Evolutionary conservation across 345 rosid species (phyloP).

Genomic region (Lepidium sativum): DNA sequence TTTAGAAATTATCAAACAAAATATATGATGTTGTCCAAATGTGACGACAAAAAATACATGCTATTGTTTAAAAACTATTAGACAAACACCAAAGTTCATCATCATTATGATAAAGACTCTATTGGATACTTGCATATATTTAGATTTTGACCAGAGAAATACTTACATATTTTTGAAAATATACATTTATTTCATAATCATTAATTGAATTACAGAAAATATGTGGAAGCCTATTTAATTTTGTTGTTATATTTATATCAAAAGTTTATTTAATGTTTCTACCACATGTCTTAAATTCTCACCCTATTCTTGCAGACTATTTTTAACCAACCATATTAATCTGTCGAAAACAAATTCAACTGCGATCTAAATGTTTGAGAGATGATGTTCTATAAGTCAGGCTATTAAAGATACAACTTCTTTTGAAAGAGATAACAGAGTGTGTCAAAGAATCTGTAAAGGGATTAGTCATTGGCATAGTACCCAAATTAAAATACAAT

Average conservation of each 20-base stretch:
- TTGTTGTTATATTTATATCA: not conserved
- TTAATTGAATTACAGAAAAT: not conserved
- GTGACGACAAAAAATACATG: not conserved
- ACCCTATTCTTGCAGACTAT: no score
- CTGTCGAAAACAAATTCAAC: no score
- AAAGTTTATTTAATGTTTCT: not conserved
- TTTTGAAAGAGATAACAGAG: no score
- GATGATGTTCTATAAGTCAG: no score
- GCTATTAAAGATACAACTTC: no score
- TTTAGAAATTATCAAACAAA: not conserved
- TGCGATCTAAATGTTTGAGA: no score
- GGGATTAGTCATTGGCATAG: no score
- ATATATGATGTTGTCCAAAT: not conserved
- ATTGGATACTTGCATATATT: not conserved
- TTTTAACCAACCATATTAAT: no score
- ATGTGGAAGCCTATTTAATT: not conserved
- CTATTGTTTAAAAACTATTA: not conserved
- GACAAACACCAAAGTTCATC: not conserved
- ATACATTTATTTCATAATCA: not conserved
- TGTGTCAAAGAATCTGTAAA: no score
- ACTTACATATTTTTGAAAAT: not conserved
- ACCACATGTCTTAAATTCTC: no score
- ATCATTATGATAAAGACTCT: not conserved
- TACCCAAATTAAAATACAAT: no score
- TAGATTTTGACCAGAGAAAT: not conserved